Conservation (phyloP, 305 asterid species). For the Solanum hybrid region DNA sequence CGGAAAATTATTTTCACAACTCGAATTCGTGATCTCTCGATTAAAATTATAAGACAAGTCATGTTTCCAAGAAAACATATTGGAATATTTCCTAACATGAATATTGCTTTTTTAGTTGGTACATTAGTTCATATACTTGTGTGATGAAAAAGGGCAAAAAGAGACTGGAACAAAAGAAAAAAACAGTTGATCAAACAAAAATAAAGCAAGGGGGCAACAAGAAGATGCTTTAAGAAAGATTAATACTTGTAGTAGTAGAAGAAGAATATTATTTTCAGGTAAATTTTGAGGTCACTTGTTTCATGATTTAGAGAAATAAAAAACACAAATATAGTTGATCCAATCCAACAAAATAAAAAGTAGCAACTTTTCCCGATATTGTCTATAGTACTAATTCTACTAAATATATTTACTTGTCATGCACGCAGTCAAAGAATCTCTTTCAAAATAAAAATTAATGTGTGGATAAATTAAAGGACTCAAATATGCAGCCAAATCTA, state of each 20-base stretch:
- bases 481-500: conserved; percentile 4
- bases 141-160: background rate
- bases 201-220: background rate
- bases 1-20: fast-evolving
- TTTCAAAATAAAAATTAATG: background rate
- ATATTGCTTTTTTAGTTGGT: background rate
- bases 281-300: background rate
- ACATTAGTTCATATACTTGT: background rate
- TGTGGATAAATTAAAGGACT: background rate
- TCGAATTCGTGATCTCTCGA: background rate
- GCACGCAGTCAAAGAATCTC: conserved; percentile 3
- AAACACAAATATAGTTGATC: background rate
- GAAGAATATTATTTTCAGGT: background rate
- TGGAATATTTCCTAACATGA: background rate
- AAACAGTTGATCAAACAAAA: conserved; percentile 3
- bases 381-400: background rate
- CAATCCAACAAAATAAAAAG: background rate
- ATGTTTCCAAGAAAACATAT: background rate
- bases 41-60: background rate
- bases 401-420: conserved; percentile 1
- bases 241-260: background rate
- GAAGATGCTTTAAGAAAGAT: conserved; percentile 1
- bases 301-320: background rate
- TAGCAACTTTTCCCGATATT: background rate
- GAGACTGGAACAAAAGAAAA: background rate